Evolutionary conservation across 176 grass and related monocot genomes (phyloP).

Genomic region (Cymbopogon citratus): DNA sequence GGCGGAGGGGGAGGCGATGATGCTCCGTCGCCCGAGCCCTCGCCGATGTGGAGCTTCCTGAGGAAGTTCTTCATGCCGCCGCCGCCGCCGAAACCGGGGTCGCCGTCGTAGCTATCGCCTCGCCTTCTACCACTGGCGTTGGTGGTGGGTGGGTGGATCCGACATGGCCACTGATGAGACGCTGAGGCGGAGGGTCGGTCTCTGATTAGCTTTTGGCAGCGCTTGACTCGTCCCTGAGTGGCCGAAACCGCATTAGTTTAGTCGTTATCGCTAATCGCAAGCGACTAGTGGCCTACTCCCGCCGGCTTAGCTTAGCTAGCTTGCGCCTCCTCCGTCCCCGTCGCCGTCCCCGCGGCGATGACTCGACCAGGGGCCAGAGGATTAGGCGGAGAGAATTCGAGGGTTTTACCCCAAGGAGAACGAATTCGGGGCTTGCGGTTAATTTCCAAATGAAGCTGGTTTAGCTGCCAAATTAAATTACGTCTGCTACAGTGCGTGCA

Average conservation of each 20-base stretch:
- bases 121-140: slow-evolving; percentile 22
- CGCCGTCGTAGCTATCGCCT: slow-evolving; percentile 30
- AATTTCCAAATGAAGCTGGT: slow-evolving; percentile 1
- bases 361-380: neutral
- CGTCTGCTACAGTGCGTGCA: slow-evolving; percentile 1
- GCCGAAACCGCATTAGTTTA: slow-evolving; percentile 32
- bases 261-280: slow-evolving; percentile 18
- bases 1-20: slow-evolving; percentile 24
- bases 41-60: slow-evolving; percentile 89
- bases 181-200: slow-evolving; percentile 25
- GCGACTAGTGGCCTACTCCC: slow-evolving; percentile 12
- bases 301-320: slow-evolving; percentile 2
- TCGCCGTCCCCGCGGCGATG: neutral
- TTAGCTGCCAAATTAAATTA: too few species aligned
- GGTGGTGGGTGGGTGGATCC: slow-evolving; percentile 60
- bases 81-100: slow-evolving; percentile 3
- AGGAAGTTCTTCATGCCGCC: slow-evolving; percentile 91
- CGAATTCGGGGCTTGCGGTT: neutral
- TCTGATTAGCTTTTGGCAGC: slow-evolving; percentile 24
- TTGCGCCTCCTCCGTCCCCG: neutral
- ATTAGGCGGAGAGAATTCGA: neutral
- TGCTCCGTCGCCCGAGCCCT: slow-evolving; percentile 40
- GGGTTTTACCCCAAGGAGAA: neutral
- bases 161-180: slow-evolving; percentile 61
- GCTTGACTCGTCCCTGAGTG: slow-evolving; percentile 39